These are phyloP conservation scores for Cladosporium sp. DNA, from an alignment of 2,329 filamentous ascomycete species.

Conservation along the genomic window DNA sequence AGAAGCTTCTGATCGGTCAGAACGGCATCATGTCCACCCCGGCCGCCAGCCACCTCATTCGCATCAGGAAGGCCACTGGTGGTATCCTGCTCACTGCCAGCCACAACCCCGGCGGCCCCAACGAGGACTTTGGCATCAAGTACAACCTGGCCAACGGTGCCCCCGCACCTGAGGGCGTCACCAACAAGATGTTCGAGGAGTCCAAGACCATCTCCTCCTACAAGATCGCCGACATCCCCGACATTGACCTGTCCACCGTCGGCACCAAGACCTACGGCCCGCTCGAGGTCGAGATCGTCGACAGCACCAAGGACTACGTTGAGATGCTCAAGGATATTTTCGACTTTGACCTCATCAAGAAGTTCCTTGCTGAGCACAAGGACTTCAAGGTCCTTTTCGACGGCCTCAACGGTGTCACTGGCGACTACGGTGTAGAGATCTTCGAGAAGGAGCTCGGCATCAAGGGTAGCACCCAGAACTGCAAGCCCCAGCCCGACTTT, in stretches of 20 bases:
- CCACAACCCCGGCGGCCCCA: slow-evolving; percentile 97
- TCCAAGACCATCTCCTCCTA: slow-evolving; percentile 88
- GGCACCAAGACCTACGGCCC: slow-evolving; percentile 78
- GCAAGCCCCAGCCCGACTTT: slow-evolving; percentile 87
- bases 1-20: slow-evolving; percentile 96
- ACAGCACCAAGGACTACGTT: slow-evolving; percentile 88
- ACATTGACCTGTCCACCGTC: slow-evolving; percentile 77
- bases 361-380: slow-evolving; percentile 78
- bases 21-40: slow-evolving; percentile 95
- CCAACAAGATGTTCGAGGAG: slow-evolving; percentile 93
- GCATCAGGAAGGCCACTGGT: slow-evolving; percentile 89
- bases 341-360: slow-evolving; percentile 92
- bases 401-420: slow-evolving; percentile 88
- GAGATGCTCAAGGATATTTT: slow-evolving; percentile 98
- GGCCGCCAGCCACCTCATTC: slow-evolving; percentile 91
- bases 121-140: slow-evolving; percentile 98
- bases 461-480: slow-evolving; percentile 81
- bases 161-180: slow-evolving; percentile 90
- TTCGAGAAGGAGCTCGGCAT: slow-evolving; percentile 92
- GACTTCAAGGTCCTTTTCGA: slow-evolving; percentile 98
- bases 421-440: slow-evolving; percentile 89
- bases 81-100: slow-evolving; percentile 95
- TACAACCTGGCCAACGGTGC: slow-evolving; percentile 98
- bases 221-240: slow-evolving; percentile 82
- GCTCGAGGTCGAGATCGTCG: slow-evolving; percentile 91